Conservation (phyloP, 208 protist species). For the Endotrypanum monterogeii region DNA sequence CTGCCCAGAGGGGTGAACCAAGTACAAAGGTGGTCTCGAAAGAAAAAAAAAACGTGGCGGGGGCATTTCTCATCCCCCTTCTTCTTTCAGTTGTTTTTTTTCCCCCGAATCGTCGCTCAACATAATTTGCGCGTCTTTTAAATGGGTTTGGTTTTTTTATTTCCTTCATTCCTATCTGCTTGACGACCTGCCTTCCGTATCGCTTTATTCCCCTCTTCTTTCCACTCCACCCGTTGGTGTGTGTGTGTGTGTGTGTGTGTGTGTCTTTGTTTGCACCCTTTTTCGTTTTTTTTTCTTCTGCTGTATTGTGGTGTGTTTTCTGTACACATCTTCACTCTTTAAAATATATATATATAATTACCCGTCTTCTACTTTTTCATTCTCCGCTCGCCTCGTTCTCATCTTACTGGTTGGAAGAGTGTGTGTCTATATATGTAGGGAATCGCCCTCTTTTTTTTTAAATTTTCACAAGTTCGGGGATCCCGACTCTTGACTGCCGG, state of each 20-base stretch:
- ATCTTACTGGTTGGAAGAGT: too few relatives aligned
- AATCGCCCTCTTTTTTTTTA: not conserved
- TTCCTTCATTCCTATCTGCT: too few relatives aligned
- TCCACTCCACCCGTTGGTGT: not conserved
- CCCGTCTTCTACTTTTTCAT: too few relatives aligned
- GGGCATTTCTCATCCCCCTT: not conserved
- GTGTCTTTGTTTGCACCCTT: not conserved
- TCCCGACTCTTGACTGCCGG: too few relatives aligned
- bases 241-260: slow-evolving; percentile 2
- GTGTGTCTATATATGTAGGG: too few relatives aligned
- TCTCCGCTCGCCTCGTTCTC: too few relatives aligned
- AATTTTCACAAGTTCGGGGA: not conserved
- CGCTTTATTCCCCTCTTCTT: not conserved
- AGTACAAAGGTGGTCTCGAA: not conserved
- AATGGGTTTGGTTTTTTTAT: too few relatives aligned
- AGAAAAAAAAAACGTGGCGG: too few relatives aligned
- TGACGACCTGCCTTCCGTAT: not conserved
- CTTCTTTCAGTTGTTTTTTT: too few relatives aligned
- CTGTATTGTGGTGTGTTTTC: not conserved
- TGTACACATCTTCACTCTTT: not conserved
- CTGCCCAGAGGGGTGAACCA: not conserved
- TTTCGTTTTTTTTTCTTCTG: not conserved
- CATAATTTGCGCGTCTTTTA: too few relatives aligned
- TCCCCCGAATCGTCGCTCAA: not conserved
- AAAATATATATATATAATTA: not conserved